phyloP scores from a whole-genome alignment of 768 basidiomycete genomes.

The Coprinopsis strossmayeri region DNA sequence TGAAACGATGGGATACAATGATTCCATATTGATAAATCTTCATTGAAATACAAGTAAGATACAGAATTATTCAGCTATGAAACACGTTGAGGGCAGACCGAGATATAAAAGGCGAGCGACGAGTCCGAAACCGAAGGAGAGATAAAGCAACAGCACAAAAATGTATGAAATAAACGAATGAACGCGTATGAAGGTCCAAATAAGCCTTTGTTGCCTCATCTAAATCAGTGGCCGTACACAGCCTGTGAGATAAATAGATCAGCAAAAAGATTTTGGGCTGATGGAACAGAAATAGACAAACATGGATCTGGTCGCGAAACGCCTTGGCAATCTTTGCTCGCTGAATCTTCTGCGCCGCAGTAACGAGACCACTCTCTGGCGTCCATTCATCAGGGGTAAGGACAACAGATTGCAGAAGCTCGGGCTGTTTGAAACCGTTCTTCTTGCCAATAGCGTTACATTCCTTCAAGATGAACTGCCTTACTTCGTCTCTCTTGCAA shows the following conservation, averaged over 20 bases:
- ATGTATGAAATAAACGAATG: too few species aligned
- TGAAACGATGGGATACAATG: too few species aligned
- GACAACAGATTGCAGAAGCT: slow-evolving; percentile 70
- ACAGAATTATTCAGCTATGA: too few species aligned
- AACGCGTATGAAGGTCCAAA: too few species aligned
- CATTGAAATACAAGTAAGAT: too few species aligned
- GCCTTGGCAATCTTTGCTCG: slow-evolving; percentile 27
- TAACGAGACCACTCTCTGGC: slow-evolving; percentile 81
- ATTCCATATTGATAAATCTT: too few species aligned
- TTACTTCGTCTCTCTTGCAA: slow-evolving; percentile 49
- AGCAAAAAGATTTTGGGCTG: background rate
- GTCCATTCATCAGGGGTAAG: slow-evolving; percentile 88
- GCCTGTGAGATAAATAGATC: background rate
- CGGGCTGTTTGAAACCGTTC: slow-evolving; percentile 75
- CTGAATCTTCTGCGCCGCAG: slow-evolving; percentile 39
- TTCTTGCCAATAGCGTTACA: slow-evolving; percentile 80
- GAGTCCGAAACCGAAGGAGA: too few species aligned
- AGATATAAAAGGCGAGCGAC: too few species aligned
- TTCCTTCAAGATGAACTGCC: slow-evolving; percentile 62
- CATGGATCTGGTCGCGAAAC: slow-evolving; percentile 27
- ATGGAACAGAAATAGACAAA: background rate
- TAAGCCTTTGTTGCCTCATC: too few species aligned
- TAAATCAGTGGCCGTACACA: background rate
- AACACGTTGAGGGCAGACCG: too few species aligned
- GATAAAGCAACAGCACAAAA: too few species aligned